A percentile compares a stretch with the other conserved stretches of the same genome.
Evolutionary conservation across 176 grass and related monocot species (phyloP).

Genomic region (Themeda triandra): DNA sequence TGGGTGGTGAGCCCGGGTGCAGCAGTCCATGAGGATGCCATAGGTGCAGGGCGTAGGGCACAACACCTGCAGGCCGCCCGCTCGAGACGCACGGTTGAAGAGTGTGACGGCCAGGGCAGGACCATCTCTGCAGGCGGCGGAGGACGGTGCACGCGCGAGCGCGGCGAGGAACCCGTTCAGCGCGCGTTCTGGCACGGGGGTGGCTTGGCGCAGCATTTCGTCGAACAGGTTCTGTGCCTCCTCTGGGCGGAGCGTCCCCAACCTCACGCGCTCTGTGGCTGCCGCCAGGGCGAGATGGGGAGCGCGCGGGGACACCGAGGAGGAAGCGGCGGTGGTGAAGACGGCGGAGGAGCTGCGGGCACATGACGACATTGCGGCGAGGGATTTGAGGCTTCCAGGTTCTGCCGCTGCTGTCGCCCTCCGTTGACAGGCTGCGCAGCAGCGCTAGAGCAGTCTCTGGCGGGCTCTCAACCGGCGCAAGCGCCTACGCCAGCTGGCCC

Average conservation of each 20-base stretch:
- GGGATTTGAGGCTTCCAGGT: too few relatives aligned
- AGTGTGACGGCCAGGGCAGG: neutral
- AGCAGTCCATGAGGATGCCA: constrained; percentile 29
- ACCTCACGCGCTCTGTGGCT: neutral
- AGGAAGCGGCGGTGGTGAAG: neutral
- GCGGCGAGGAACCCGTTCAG: neutral
- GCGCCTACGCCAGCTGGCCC: too few relatives aligned
- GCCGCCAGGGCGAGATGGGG: neutral
- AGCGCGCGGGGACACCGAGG: neutral
- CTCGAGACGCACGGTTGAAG: neutral
- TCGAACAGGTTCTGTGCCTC: neutral
- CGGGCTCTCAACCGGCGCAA: too few relatives aligned
- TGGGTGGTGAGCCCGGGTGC: neutral
- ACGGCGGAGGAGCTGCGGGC: neutral
- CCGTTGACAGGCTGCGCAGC: neutral
- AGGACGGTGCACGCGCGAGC: neutral
- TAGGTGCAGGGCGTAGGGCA: neutral
- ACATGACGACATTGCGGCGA: neutral
- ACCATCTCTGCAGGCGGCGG: neutral
- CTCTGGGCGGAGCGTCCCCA: neutral
- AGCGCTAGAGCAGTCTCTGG: too few relatives aligned
- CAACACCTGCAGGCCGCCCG: neutral
- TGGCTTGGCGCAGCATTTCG: neutral
- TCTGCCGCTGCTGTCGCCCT: too few relatives aligned
- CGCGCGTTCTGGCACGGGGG: neutral